phyloP scores from a whole-genome alignment of 2,329 filamentous ascomycete species.

The Exophiala oligosperma region DNA sequence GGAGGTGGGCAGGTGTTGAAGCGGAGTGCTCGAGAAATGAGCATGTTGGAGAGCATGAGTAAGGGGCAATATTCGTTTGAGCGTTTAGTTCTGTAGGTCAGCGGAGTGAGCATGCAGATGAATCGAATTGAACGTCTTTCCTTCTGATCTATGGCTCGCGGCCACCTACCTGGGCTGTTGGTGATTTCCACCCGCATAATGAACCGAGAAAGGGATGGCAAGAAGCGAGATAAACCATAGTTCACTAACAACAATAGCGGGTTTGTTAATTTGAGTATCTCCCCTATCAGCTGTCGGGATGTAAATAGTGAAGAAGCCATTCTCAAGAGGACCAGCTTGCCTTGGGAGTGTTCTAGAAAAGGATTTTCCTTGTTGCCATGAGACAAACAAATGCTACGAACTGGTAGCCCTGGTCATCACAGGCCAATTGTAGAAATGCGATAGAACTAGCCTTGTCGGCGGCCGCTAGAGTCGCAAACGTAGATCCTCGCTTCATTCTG shows the following conservation, averaged over 20 bases:
- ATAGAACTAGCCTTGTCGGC: neutral
- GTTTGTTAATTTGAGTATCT: neutral
- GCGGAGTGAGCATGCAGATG: neutral
- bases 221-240: neutral
- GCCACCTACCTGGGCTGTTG: neutral
- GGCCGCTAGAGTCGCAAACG: neutral
- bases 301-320: neutral
- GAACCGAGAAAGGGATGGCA: neutral
- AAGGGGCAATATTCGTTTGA: slow-evolving; percentile 83
- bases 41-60: slow-evolving; percentile 74
- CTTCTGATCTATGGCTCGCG: neutral
- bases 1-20: slow-evolving; percentile 69
- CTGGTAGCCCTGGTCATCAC: neutral
- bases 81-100: slow-evolving; percentile 42
- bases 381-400: neutral
- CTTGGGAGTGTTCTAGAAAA: no score
- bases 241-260: neutral
- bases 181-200: neutral
- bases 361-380: neutral
- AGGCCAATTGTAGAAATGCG: neutral
- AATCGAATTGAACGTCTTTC: neutral
- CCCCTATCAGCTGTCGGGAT: neutral
- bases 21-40: slow-evolving; percentile 71
- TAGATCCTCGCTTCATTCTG: slow-evolving; percentile 1
- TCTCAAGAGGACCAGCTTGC: no score